Percentiles rank a stretch among this genome's conserved stretches.
phyloP scores from a whole-genome alignment of 805 yeast genomes.

The Yamadazyma endophytica region DNA sequence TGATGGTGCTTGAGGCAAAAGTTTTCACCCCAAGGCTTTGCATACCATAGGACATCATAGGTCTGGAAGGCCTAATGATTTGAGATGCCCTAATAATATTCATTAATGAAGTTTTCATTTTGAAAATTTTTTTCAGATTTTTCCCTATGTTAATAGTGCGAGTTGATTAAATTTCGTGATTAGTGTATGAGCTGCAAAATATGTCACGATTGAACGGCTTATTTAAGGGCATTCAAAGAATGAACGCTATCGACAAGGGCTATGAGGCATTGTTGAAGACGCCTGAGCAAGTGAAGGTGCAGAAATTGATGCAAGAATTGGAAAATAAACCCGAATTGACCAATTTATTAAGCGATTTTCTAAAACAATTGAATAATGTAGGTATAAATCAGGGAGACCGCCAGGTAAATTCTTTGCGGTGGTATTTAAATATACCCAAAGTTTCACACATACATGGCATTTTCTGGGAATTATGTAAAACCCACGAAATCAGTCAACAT shows the following conservation, averaged over 20 bases:
- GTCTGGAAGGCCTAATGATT: no score
- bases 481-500: conserved; percentile 25
- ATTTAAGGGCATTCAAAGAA: neutral
- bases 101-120: neutral
- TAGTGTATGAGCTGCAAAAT: neutral
- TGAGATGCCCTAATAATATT: no score
- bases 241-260: conserved; percentile 7
- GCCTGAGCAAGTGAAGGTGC: conserved; percentile 18
- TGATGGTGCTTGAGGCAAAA: conserved; percentile 2
- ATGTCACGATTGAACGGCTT: no score
- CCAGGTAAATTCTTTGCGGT: conserved; percentile 1
- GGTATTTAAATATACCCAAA: conserved; percentile 7
- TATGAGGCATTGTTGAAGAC: conserved; percentile 14
- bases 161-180: neutral
- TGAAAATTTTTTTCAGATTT: no score
- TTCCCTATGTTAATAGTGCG: neutral
- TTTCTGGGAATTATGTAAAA: conserved; percentile 35
- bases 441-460: conserved; percentile 27
- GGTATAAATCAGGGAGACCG: conserved; percentile 11
- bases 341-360: conserved; percentile 26
- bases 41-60: neutral
- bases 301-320: conserved; percentile 19
- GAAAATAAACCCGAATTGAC: conserved; percentile 24
- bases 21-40: neutral
- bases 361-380: conserved; percentile 21